Base-by-base conservation (phyloP, 371 early-diverging fungal genomes). In the Mortierella sp. region DNA sequence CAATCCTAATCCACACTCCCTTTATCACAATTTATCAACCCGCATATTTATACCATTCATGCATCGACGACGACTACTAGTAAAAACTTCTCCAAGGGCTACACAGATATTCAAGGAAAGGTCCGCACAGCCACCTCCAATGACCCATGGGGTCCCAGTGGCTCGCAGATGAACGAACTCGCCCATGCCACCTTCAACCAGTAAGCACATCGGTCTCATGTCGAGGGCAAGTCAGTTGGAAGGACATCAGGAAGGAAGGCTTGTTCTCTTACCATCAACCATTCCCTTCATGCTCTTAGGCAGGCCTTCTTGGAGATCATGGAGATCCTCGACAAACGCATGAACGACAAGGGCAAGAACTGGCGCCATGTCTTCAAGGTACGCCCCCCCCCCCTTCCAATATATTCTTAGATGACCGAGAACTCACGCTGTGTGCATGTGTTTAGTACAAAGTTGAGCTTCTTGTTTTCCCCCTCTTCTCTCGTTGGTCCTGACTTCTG, bases 301-400 rank as follows among this genome's bases (percentile, higher is more conserved):
- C 95, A 95, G 75, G 94, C 95, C 60, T 98, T 98, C 92, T 81
- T 96, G 78, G 98, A 97, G 82, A 95, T 99, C 75, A 98, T 99
- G 98, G 97, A 97, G 83, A 98, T 99, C 89, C 87, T 99, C 51
- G 99, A 99, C 88, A 98, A 97, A 91, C 92, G 99, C 32, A 88
- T 99, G 83, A 98, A 99, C 83, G 99, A 99, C 89, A 94, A 95
- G 79, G 99, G 99, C 24, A 98, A 97, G 90, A 95, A 98, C 90
- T 99, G 99, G 99, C 91, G 99, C 63, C 99, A 99, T 88, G 99
- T 99, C n/a, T 98, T 95, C 90, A 99, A 99, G 93, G 97, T 95
- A 90, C 81, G 81, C 54, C 18, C 14, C 63, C 18, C 14, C 63
- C 55, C 41, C 49, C 41, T 68, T 41, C 41, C 32, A 35, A 63